Evolutionary conservation across 2,329 filamentous ascomycete species (phyloP).

Genomic region (Penicillium occitanis): DNA sequence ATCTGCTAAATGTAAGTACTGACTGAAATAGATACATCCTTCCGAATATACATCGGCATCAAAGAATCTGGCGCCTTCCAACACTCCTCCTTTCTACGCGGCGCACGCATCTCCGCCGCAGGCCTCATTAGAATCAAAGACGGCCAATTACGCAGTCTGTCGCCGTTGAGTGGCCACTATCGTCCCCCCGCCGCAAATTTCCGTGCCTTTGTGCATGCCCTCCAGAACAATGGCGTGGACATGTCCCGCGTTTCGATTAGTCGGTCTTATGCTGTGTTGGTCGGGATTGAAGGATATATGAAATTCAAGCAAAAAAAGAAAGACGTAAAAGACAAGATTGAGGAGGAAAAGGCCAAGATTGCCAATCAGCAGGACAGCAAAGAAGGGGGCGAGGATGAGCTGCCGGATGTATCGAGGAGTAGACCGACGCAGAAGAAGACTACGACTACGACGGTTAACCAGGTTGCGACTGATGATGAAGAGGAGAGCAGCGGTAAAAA

Average conservation of each 20-base stretch:
- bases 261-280: conserved; percentile 76
- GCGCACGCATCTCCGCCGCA: conserved; percentile 75
- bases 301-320: conserved; percentile 67
- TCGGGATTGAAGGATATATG: conserved; percentile 78
- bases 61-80: conserved; percentile 87
- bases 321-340: conserved; percentile 45
- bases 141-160: conserved; percentile 71
- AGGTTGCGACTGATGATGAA: background rate
- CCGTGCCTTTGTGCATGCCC: conserved; percentile 71
- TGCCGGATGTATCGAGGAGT: conserved; percentile 5
- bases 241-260: conserved; percentile 76
- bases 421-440: conserved; percentile 11
- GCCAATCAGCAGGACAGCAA: conserved; percentile 2
- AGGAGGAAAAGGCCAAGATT: conserved; percentile 56
- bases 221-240: conserved; percentile 73
- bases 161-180: conserved; percentile 74
- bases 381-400: background rate
- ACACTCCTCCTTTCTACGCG: conserved; percentile 85
- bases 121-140: conserved; percentile 83
- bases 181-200: conserved; percentile 81
- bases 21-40: conserved; percentile 66
- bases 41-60: conserved; percentile 79
- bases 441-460: background rate
- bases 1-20: background rate
- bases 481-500: background rate